A percentile compares a stretch with the other conserved stretches of the same genome.
Conservation (phyloP, 768 basidiomycete genomes). For the Aureoboletus auriporus region DNA sequence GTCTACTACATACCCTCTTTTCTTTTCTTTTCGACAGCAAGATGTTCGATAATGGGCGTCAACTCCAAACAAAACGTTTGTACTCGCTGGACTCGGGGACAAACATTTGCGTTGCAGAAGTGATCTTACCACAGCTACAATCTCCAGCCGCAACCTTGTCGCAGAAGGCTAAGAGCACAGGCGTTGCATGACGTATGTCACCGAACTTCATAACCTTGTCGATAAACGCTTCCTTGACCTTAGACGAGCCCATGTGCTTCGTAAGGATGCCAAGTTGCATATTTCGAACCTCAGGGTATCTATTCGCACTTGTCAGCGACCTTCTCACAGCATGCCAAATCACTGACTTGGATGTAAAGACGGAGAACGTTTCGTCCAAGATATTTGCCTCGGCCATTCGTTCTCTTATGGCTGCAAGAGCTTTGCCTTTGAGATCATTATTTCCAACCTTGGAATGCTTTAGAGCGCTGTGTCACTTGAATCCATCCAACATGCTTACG, state of each 20-base stretch:
- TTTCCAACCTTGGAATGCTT: constrained; percentile 9
- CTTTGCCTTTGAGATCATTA: constrained; percentile 9
- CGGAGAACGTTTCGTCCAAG: constrained; percentile 25
- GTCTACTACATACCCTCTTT: too few relatives aligned
- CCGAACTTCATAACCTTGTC: not conserved
- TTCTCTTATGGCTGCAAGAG: constrained; percentile 16
- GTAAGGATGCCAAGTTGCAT: constrained; percentile 2
- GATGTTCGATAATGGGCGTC: too few relatives aligned
- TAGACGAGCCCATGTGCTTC: not conserved
- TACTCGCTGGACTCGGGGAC: too few relatives aligned
- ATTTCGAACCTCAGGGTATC: constrained; percentile 6
- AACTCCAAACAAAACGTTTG: too few relatives aligned
- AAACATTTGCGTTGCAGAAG: too few relatives aligned
- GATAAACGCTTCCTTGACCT: constrained; percentile 1
- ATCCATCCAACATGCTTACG: constrained; percentile 8
- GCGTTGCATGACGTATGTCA: constrained; percentile 1
- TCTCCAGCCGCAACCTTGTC: not conserved
- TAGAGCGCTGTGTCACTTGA: not conserved
- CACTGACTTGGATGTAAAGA: constrained; percentile 23
- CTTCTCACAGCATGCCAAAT: not conserved
- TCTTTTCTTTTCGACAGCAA: too few relatives aligned
- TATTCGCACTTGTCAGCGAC: constrained; percentile 1
- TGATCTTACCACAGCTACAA: not conserved
- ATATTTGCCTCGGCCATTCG: constrained; percentile 18
- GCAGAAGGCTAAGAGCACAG: constrained; percentile 1